Evolutionary conservation across 2,329 filamentous ascomycete genomes (phyloP), one percentile per base, ranked within the genome.

Genomic region (Byssothecium circinans): DNA sequence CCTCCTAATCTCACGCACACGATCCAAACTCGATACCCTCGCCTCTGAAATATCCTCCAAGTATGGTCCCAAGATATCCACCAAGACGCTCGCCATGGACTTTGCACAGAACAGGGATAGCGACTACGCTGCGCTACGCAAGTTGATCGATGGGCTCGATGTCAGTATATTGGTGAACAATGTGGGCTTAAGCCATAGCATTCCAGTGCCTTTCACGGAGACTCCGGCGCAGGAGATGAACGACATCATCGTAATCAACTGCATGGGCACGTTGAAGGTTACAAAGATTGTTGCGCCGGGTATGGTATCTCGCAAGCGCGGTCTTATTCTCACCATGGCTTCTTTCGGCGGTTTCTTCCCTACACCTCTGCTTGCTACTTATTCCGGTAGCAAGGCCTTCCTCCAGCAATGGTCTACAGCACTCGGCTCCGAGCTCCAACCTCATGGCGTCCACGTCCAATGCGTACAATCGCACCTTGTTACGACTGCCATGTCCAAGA

Each of bases 361-460:
- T 7, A 96, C 90, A 0, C 91, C 95, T 5, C 85, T 94, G 45
- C 82, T 99, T 36, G 94, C 94, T 11, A 97, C 94, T 2, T 99
- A 99, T 80, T 95, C 89, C 36, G 94, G 94, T 57, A 94, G 88
- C 82, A 99, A 99, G 77, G 92, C 94, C 1, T 99, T 99, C 81
- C 81, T 99, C 40, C 92, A 97, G 75, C 87, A 95, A 67, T 99
- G 94, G 94, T 96, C 88, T 57, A 87, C 85, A 5, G 85, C 94
- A 10, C 81, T 99, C 12, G 88, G 87, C 1, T 82, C 86, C 12
- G 94, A 99, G 74, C 81, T 99, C 23, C 83, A 87, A 54, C 83
- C 86, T 1, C 80, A 88, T 61, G 88, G 89, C 47, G 84, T 99
- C 33, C 86, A 90, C 55, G 91, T 96, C n/a, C 86, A 97, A 72